Conservation (phyloP, 352 stramenopile genomes). For the Phytophthora tubulina region DNA sequence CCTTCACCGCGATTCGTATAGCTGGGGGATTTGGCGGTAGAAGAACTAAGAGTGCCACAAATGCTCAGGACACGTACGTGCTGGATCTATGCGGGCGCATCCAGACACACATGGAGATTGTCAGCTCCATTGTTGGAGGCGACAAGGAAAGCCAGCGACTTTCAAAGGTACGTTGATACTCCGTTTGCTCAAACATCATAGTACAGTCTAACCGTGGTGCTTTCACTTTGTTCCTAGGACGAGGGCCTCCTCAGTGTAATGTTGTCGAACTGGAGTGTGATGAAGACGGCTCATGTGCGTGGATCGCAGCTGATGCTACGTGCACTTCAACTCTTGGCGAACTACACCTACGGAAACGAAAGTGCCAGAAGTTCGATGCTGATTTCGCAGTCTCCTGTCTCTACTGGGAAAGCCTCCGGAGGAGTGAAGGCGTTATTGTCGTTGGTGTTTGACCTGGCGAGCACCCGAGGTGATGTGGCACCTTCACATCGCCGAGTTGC, state of each 20-base stretch:
- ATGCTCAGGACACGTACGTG: conserved; percentile 42
- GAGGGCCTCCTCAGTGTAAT: conserved; percentile 52
- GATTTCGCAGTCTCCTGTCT: conserved; percentile 5
- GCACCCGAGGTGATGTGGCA: conserved; percentile 26
- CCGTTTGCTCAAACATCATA: background rate
- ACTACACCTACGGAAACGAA: conserved; percentile 60
- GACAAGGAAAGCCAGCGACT: conserved; percentile 46
- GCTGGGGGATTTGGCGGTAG: conserved; percentile 62
- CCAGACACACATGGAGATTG: conserved; percentile 57
- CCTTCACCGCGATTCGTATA: conserved; percentile 58
- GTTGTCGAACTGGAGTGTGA: conserved; percentile 64
- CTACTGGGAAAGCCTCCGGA: conserved; percentile 14
- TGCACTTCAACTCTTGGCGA: conserved; percentile 57
- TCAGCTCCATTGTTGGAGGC: conserved; percentile 57
- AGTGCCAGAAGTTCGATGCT: conserved; percentile 48
- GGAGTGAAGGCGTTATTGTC: conserved; percentile 34
- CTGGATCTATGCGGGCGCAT: conserved; percentile 53
- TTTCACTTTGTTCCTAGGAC: conserved; percentile 25
- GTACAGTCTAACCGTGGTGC: conserved; percentile 2
- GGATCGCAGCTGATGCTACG: conserved; percentile 54
- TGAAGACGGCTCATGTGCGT: conserved; percentile 56
- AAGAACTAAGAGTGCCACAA: conserved; percentile 18
- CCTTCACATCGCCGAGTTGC: conserved; percentile 7
- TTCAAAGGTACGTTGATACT: conserved; percentile 41
- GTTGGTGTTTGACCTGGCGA: conserved; percentile 36